Base-by-base conservation (phyloP, 1,284 basidiomycete genomes). In the Cystobasidium pallidum region DNA sequence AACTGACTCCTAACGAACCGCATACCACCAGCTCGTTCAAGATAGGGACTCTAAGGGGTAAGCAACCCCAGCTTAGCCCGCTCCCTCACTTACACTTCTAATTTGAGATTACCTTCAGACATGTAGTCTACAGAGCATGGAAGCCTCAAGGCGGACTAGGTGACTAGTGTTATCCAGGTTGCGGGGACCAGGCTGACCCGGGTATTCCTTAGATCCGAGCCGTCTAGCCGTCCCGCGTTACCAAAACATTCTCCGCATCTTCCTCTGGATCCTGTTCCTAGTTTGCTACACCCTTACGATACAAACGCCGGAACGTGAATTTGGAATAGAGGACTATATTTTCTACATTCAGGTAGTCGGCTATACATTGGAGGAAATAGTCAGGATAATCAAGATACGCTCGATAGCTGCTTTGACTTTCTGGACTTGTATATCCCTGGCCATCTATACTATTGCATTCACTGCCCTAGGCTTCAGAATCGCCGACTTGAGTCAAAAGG, bases 151-250 rank as follows among this genome's bases (percentile, higher is more conserved):
- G 66, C 15, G 81, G 72, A 70, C 57, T 74, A 72, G 45, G 75
- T 21, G 81, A 61, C 75, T n/a, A 83, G 3, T 21, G 10, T 17
- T 24, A 10, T 26, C 13, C 13, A 11, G 7, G 24, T 26, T 3
- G 24, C 39, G 8, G 8, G 15, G 39, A 41, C 15, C 15, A 15
- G 39, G 8, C 39, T 41, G 39, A 41, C 30, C 24, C 28, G 11
- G 17, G 85, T 84, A 83, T 34, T 91, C 89, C 78, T 79, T 93
- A 21, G 86, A 94, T 77, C 87, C 91, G 1, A 83, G 87, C 15
- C 86, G 93, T n/a, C 82, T 96, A 58, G 88, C 86, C 26, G 91
- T 95, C n/a, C 94, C 94, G 15, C 85, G 89, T 85, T 91, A 84
- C 77, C 79, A 78, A 61, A 80, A 78, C 62, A 74, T 73, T 61